These are phyloP conservation scores for Lasiodiplodia hormozganensis DNA, from an alignment of 2,329 filamentous ascomycete genomes.

Conservation along the genomic window DNA sequence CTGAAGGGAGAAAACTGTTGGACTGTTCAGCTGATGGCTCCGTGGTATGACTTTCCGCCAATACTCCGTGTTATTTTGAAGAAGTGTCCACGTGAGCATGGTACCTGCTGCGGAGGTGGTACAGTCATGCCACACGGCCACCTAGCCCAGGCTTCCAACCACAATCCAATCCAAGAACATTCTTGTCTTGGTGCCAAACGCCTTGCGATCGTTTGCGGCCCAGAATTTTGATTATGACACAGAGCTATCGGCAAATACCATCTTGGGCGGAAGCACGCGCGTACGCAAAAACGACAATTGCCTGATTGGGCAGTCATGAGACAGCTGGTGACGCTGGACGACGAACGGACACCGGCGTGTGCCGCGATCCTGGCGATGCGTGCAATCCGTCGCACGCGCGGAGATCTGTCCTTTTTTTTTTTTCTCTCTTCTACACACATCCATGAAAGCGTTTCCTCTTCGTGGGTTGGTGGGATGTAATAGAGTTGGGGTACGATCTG, in stretches of 20 bases:
- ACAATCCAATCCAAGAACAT: neutral
- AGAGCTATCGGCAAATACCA: neutral
- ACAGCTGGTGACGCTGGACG: constrained; percentile 3
- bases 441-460: neutral
- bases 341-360: neutral
- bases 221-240: constrained; percentile 3
- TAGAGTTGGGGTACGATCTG: neutral
- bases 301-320: constrained; percentile 18
- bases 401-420: neutral
- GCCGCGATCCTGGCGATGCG: neutral
- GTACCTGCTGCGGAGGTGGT: neutral
- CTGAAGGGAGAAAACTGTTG: neutral
- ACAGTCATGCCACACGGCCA: neutral
- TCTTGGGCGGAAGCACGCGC: neutral
- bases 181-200: neutral
- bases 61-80: neutral
- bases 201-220: neutral
- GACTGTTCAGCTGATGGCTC: neutral
- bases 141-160: neutral
- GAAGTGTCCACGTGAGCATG: neutral
- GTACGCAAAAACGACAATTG: neutral
- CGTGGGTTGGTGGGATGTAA: neutral
- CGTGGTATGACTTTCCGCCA: neutral
- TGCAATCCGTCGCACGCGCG: neutral
- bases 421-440: neutral